Evolutionary conservation across 139 green algal genomes (phyloP), one percentile per base, ranked within the genome.

Genomic region (Diplosphaera chodatii): DNA sequence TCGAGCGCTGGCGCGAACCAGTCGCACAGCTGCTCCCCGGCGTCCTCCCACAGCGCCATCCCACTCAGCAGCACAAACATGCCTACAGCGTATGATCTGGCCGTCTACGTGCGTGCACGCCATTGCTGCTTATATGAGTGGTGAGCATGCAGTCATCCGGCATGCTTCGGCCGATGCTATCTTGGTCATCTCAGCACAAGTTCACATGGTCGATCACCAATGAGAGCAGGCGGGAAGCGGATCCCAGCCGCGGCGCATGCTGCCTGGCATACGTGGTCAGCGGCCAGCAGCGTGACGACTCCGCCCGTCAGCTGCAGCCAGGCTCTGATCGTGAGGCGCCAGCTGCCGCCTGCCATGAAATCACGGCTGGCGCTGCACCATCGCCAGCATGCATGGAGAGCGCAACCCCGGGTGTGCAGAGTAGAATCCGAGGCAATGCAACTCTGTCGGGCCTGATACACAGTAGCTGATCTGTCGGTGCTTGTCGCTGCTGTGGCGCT

Each of bases 1-100:
- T 86, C 77, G 4, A 96, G 77, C 0, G 80, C 80, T 1, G 91
- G 91, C 4, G 66, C 63, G 74, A 91, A 94, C 34, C 78, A 80
- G 3, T 64, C 68, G 40, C 82, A 40, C 4, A 85, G 3, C 32
- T 68, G 70, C 48, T 79, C 77, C 20, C 81, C 83, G 3, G 70
- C 32, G 4, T 23, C 5, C 33, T 67, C 25, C 2, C 56, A 62
- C 2, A 63, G 29, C 28, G 62, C 15, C 37, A 80, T 69, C 18
- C 20, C 56, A 16, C 28, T 63, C 23, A 80, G 66, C 33, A 80
- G 73, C 25, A 40, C 40, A 37, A 80, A 80, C 75, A 80, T 80
- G 56, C 75, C 75, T 74, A 69, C 64, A 63, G 6, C 4, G 37
- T 48, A 20, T 6, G 37, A 48, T 10, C 37, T 10, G 6, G 8